A percentile compares a stretch with the other conserved stretches of the same genome.
Conservation (phyloP, 257 asterid genomes). For the Solanum ahanhuiri region DNA sequence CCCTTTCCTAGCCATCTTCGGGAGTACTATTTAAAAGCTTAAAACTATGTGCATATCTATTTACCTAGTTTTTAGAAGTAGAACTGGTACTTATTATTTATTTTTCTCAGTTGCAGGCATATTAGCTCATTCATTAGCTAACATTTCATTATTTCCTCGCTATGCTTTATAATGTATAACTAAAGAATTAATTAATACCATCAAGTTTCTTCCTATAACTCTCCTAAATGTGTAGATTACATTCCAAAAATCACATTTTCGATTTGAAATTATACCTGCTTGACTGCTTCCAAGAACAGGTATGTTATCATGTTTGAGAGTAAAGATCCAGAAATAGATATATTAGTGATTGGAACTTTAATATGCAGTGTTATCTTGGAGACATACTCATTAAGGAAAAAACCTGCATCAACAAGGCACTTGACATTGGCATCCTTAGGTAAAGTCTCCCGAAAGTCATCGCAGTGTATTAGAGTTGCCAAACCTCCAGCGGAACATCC, state of each 20-base stretch:
- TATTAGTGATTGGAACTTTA: background rate
- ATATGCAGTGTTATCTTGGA: conserved; percentile 1
- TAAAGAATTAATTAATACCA: background rate
- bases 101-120: background rate
- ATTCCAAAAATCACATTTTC: background rate
- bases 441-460: conserved; percentile 51
- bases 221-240: background rate
- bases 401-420: conserved; percentile 92
- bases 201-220: background rate
- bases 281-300: background rate
- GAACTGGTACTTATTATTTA: background rate
- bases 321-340: background rate
- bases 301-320: background rate
- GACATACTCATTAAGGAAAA: conserved; percentile 79
- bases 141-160: background rate
- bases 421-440: conserved; percentile 60
- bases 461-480: conserved; percentile 86
- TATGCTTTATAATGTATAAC: background rate
- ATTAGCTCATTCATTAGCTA: background rate
- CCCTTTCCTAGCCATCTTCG: background rate
- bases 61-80: background rate
- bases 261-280: background rate
- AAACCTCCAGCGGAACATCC: conserved; percentile 99
- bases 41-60: background rate
- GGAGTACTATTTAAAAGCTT: background rate